Base-by-base conservation (phyloP, 2,329 filamentous ascomycete genomes). In the Oidium heveae region DNA sequence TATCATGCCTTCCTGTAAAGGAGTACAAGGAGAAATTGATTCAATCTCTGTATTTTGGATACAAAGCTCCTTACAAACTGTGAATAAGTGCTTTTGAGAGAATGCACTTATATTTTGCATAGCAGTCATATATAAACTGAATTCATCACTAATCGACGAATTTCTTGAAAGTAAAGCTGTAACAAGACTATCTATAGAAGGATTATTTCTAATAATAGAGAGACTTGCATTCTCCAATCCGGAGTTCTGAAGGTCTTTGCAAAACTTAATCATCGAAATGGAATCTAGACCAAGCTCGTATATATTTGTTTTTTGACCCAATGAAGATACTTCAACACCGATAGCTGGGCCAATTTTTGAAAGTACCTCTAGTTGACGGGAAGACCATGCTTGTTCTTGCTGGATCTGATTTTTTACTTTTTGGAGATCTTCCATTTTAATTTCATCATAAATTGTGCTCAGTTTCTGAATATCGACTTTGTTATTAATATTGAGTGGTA, bases 241-340 rank as follows among this genome's bases (percentile, higher is more conserved):
- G 1, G 69, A 69, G 2, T 73, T 70, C 59, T 78, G 84, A 15
- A 95, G 69, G 13, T 72, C 66, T 5, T 74, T 72, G 0, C 82
- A 74, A 33, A 95, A 73, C 8, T 78, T 74, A 49, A 93, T 79
- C 0, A 82, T 84, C 0, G 85, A 86, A 16, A 95, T 86, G 0
- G 88, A 95, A 62, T 94, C 89, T 24, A 95, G 72, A 0, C 88
- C 89, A 1, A 94, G 70, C 58, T 94, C 86, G 60, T 91, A 94
- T 18, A 94, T 76, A 57, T 79, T 94, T 0, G 79, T 78, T 0
- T 66, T 68, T 2, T 85, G 68, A 0, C 69, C 66, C 0, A 67
- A 61, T 2, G 63, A 54, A 0, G 70, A 63, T 1, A 76, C 58
- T 0, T 69, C 67, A 2, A 63, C 37, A 2, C 58, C 28, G 10